phyloP scores from a whole-genome alignment of 1,284 basidiomycete genomes.

The Ustilago cynodontis region DNA sequence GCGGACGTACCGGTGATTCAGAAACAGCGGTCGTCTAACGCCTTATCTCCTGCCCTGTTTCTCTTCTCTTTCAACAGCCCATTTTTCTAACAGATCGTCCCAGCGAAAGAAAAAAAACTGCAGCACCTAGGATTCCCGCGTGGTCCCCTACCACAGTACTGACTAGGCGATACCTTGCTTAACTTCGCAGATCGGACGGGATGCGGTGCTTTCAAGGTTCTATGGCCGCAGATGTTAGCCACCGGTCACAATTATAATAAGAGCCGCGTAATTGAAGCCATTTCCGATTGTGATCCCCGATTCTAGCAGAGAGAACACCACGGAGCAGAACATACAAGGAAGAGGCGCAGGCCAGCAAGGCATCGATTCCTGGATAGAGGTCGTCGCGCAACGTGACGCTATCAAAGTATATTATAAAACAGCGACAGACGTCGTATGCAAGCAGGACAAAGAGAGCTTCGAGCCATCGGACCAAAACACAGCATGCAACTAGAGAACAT shows the following conservation, averaged over 20 bases:
- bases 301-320: no score
- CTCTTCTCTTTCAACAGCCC: not conserved
- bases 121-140: conserved; percentile 79
- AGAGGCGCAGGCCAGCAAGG: no score
- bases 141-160: conserved; percentile 88
- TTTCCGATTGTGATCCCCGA: no score
- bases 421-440: not conserved
- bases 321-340: no score
- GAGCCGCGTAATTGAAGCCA: no score
- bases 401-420: not conserved
- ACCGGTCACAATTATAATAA: no score
- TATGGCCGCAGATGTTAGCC: conserved; percentile 81
- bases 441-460: not conserved
- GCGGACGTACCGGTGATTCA: conserved; percentile 9
- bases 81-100: not conserved
- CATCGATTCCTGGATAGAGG: not conserved
- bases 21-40: not conserved
- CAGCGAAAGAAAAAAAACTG: conserved; percentile 10
- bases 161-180: conserved; percentile 83
- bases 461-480: not conserved
- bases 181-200: conserved; percentile 84
- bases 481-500: conserved; percentile 27
- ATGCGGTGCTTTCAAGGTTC: conserved; percentile 83
- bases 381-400: not conserved
- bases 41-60: not conserved